A percentile compares a stretch with the other conserved stretches of the same genome.
Evolutionary conservation across 805 yeast species (phyloP).

Genomic region (Priceomyces carsonii): DNA sequence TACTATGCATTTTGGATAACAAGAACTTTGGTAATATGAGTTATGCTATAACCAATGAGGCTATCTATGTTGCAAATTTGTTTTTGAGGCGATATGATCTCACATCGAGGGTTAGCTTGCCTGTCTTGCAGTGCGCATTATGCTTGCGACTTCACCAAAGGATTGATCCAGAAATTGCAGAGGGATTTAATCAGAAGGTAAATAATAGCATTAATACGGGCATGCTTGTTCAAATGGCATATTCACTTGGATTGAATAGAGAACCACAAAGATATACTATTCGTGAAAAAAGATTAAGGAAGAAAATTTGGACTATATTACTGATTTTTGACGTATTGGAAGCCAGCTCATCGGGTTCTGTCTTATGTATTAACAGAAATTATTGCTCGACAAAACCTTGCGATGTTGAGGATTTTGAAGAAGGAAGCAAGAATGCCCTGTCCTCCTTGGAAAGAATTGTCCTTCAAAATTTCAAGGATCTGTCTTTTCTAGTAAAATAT

Average conservation of each 20-base stretch:
- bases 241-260: constrained; percentile 39
- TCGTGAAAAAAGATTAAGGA: constrained; percentile 38
- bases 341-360: constrained; percentile 45
- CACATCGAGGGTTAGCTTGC: constrained; percentile 33
- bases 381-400: constrained; percentile 51
- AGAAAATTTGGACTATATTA: constrained; percentile 56
- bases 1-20: constrained; percentile 35
- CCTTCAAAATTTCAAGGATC: too few relatives aligned
- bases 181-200: constrained; percentile 35
- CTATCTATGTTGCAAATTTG: constrained; percentile 49
- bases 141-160: constrained; percentile 29
- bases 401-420: constrained; percentile 31
- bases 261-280: constrained; percentile 41
- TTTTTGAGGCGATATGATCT: constrained; percentile 58
- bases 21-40: constrained; percentile 26
- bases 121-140: constrained; percentile 31
- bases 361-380: constrained; percentile 34
- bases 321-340: constrained; percentile 44
- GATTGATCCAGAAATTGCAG: constrained; percentile 43
- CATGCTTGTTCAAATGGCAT: constrained; percentile 38
- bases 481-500: not conserved
- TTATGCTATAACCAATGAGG: constrained; percentile 44
- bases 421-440: constrained; percentile 31
- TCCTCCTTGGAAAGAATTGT: constrained; percentile 40
- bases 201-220: constrained; percentile 15